Base-by-base conservation (phyloP, 805 yeast genomes). In the Priceomyces melissophilus region DNA sequence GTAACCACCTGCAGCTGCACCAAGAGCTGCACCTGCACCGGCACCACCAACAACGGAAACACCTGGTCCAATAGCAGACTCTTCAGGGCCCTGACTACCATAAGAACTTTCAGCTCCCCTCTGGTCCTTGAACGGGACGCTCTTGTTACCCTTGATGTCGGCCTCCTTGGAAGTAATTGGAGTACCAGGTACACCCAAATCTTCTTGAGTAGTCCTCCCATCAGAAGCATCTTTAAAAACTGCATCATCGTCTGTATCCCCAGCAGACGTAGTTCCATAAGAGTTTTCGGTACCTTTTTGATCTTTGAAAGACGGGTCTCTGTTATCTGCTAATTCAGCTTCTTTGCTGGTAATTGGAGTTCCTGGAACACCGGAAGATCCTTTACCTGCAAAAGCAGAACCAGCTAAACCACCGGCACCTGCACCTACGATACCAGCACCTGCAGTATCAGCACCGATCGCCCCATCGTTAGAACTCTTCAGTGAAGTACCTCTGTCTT, bases 341-440 rank as follows among this genome's bases (percentile, higher is more conserved):
- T 12, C 36, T n/a, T 32, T 20, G 8, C 25, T 20, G 8, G 25
- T 20, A 20, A 20, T 20, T 8, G 25, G 25, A 8, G 25, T 20
- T 20, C 25, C 25, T 20, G 25, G 25, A 20, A 20, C 8, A 20
- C 25, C 38, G 8, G 12, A 12, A 12, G 16, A 20, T 7, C 26
- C 43, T 10, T 37, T 36, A 12, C 38, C 33, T 25, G 33, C 30
- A 3, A 35, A 38, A 13, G 44, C 45, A 4, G 40, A 27, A 9
- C 49, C 50, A 26, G 38, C 44, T 28, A 42, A 38, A 17, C 46
- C 39, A 11, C 46, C 54, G 6, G 48, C 52, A 13, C 48, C 49
- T n/a, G 49, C 50, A 11, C 30, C 38, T 14, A 33, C 38, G 10
- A 35, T 10, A 25, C 26, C n/a, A n/a, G 31, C 6, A 4, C 3